A percentile compares a stretch with the other conserved stretches of the same genome.
Evolutionary conservation across 163 green algal genomes (phyloP).

Genomic region (Chlorella variabilis): DNA sequence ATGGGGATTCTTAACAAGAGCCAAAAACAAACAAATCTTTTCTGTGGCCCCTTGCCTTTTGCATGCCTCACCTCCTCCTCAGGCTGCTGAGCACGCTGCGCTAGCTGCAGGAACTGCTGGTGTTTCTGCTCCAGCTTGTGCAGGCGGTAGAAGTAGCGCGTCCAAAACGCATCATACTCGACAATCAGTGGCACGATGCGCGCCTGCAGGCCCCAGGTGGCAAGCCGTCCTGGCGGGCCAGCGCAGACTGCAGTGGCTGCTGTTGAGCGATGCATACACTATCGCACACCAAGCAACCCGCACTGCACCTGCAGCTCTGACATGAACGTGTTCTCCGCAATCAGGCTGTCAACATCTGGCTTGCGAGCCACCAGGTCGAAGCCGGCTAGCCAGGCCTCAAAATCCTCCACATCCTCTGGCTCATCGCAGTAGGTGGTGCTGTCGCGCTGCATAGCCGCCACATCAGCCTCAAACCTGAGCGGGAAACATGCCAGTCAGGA

Average conservation of each 20-base stretch:
- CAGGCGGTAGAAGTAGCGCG: constrained; percentile 93
- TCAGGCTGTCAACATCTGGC: constrained; percentile 76
- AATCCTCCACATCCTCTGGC: constrained; percentile 87
- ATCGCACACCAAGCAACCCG: background rate
- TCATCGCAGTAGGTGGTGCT: constrained; percentile 96
- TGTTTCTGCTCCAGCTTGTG: constrained; percentile 61
- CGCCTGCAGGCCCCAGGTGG: constrained; percentile 54
- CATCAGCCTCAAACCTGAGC: constrained; percentile 66
- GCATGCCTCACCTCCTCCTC: constrained; percentile 23
- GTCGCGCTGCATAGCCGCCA: constrained; percentile 93
- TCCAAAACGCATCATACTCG: constrained; percentile 92
- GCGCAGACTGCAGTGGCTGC: background rate
- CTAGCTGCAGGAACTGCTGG: constrained; percentile 33
- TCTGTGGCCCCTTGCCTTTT: no score
- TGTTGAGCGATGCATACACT: background rate
- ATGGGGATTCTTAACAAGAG: no score
- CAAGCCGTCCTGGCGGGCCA: no score
- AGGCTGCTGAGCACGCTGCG: background rate
- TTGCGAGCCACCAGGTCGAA: constrained; percentile 57
- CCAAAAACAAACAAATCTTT: no score
- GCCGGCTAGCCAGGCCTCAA: constrained; percentile 58
- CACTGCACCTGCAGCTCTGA: constrained; percentile 82
- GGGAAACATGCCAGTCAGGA: no score
- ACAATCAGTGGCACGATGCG: constrained; percentile 95
- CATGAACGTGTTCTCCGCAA: constrained; percentile 91